Base-by-base conservation (phyloP, 352 stramenopile genomes). In the Pythium periplocum region DNA sequence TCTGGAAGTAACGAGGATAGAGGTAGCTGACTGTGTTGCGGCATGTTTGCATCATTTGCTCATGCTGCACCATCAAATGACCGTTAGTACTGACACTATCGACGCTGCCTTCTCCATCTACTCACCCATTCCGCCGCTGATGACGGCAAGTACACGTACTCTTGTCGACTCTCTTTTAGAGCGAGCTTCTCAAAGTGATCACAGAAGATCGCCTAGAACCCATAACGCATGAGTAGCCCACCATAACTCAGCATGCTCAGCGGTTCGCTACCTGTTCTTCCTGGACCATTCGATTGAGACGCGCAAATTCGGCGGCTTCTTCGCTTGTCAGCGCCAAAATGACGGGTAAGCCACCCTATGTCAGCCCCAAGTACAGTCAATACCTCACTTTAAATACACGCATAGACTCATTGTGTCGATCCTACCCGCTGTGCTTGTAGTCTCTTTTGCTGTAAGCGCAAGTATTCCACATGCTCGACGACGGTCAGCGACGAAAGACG, bases 1-100 rank as follows among this genome's bases (percentile, higher is more conserved):
- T 54, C 38, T 87, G 66, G 56, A 83, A 91, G 52, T 75, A 83
- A 8, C 69, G 66, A 17, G 78, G 61, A 59, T 91, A 91, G 38
- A 89, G 63, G 34, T 73, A 78, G 50, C 73, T 73, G 34, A 83
- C 68, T 48, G 87, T 72, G 63, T 91, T 86, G 12, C 62, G 66
- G 37, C 73, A 77, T 35, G 69, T 64, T 7, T 63, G 56, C n/a
- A 79, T 34, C 59, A 68, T 69, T 9, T 58, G 53, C 6, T 73
- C 57, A 42, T 77, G 79, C 75, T 86, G 36, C 3, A 51, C 12
- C 40, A 53, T 17, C 49, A 39, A 55, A 5, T 11, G 43, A n/a
- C 9, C 43, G 30, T 9, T n/a, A 17, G 12, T 31, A 17, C 12
- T 31, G 6, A 17, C 43, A 31, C 17, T 26, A 26, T 26, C 17